Evolutionary conservation across 2,329 filamentous ascomycete species (phyloP).

Genomic region (Gnomoniopsis sp.): DNA sequence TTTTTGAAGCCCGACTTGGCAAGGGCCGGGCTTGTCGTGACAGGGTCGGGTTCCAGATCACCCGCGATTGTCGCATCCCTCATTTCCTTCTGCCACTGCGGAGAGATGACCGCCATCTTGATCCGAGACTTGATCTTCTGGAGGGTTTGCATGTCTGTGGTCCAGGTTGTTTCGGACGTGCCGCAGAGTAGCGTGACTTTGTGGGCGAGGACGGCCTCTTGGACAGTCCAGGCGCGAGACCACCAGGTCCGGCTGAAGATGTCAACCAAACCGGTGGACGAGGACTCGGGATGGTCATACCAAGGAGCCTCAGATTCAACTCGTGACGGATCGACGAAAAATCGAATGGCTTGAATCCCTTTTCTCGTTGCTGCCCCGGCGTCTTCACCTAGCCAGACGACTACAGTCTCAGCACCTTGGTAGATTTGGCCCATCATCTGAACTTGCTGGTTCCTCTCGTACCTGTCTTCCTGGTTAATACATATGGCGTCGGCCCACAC

Average conservation of each 20-base stretch:
- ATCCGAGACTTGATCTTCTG: too few species aligned
- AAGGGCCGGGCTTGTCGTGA: too few species aligned
- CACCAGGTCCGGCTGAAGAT: neutral
- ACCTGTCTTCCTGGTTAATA: slow-evolving; percentile 2
- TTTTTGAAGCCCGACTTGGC: neutral
- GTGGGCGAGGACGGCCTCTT: too few species aligned
- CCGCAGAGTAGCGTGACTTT: too few species aligned
- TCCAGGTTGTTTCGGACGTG: too few species aligned
- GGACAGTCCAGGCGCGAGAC: neutral
- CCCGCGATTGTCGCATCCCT: too few species aligned
- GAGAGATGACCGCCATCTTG: neutral
- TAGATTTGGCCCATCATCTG: slow-evolving; percentile 5
- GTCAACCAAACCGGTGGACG: too few species aligned
- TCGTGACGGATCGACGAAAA: neutral
- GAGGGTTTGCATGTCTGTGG: too few species aligned
- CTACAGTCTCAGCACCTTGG: too few species aligned
- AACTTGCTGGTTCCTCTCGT: neutral
- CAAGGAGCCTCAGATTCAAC: neutral
- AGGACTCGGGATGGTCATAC: too few species aligned
- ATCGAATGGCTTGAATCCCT: neutral
- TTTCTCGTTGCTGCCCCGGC: too few species aligned
- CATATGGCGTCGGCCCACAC: slow-evolving; percentile 13
- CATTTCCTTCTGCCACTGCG: neutral
- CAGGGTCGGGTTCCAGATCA: neutral
- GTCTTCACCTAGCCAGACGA: slow-evolving; percentile 1